These are phyloP conservation scores for Lichtheimia hyalospora DNA, from an alignment of 371 early-diverging fungal species.

Conservation along the genomic window DNA sequence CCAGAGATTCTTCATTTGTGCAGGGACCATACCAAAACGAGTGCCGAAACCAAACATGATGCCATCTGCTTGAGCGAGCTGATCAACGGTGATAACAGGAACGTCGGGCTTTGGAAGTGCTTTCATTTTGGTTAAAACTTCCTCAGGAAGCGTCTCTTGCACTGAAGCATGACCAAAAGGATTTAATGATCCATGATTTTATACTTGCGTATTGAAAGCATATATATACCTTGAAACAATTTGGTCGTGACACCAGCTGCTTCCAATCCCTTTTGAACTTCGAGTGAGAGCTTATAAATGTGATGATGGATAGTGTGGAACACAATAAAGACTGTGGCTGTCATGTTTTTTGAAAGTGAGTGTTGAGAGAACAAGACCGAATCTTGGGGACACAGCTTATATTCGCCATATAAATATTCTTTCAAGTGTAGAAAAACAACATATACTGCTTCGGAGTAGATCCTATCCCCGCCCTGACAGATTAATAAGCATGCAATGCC, in stretches of 20 bases:
- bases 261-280: slow-evolving; percentile 63
- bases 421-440: no score
- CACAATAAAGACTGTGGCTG: slow-evolving; percentile 42
- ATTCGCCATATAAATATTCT: no score
- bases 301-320: slow-evolving; percentile 59
- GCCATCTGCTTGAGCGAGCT: slow-evolving; percentile 71
- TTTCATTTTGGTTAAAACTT: slow-evolving; percentile 65
- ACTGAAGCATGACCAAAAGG: slow-evolving; percentile 17
- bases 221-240: slow-evolving; percentile 52
- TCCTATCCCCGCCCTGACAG: no score
- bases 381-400: no score
- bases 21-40: slow-evolving; percentile 65
- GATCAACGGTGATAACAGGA: slow-evolving; percentile 59
- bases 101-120: slow-evolving; percentile 55
- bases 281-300: slow-evolving; percentile 57
- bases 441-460: no score
- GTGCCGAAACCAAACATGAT: slow-evolving; percentile 61
- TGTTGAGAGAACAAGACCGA: no score
- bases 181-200: no score
- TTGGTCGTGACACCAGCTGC: slow-evolving; percentile 56
- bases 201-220: no score
- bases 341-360: slow-evolving; percentile 15
- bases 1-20: slow-evolving; percentile 40
- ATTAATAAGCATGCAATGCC: no score
- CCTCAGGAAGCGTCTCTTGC: slow-evolving; percentile 61